Conservation (phyloP, 257 asterid genomes). For the Voacanga thouarsii region DNA sequence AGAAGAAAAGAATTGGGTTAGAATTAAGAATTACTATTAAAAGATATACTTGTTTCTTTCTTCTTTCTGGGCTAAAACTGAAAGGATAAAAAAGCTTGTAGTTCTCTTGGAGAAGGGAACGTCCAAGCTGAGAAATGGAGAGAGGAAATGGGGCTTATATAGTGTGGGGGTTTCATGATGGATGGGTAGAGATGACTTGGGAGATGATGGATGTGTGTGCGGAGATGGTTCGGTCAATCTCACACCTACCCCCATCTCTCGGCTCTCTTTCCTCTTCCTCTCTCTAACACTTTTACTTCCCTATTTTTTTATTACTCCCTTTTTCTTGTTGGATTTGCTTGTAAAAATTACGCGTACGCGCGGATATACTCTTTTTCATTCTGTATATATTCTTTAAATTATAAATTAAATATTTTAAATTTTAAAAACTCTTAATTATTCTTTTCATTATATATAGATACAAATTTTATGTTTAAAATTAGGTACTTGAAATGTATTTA, state of each 20-base stretch:
- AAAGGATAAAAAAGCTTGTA: conserved; percentile 26
- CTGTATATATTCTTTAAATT: not conserved
- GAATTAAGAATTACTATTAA: not conserved
- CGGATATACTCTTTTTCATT: not conserved
- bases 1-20: not conserved
- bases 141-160: conserved; percentile 37
- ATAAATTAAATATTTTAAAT: too few relatives aligned
- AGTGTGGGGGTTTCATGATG: not conserved
- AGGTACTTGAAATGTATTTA: not conserved
- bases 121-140: conserved; percentile 58
- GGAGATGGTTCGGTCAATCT: conserved; percentile 42
- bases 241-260: conserved; percentile 50
- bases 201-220: conserved; percentile 10
- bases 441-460: too few relatives aligned
- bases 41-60: not conserved
- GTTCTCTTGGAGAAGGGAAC: conserved; percentile 53
- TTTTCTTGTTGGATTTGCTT: not conserved
- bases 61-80: not conserved
- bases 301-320: not conserved
- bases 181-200: conserved; percentile 13
- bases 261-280: not conserved
- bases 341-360: too few relatives aligned
- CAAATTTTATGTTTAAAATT: too few relatives aligned
- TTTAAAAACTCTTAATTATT: too few relatives aligned
- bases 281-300: not conserved